Evolutionary conservation across 148 eudicot genomes (phyloP).

Genomic region (Cornus florida): DNA sequence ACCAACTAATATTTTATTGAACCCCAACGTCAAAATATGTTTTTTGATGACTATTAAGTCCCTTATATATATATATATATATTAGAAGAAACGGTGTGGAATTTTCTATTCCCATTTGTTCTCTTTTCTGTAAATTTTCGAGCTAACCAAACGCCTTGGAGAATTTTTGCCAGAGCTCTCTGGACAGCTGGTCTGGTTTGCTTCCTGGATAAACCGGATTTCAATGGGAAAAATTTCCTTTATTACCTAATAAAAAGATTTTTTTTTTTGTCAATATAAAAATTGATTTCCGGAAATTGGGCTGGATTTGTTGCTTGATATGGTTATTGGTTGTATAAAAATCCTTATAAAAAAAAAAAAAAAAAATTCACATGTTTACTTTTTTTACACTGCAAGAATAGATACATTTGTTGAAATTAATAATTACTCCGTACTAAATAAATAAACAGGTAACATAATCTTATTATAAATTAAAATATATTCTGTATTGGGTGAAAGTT

Average conservation of each 20-base stretch:
- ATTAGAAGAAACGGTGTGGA: neutral
- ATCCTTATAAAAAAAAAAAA: neutral
- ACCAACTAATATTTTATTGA: too few relatives aligned
- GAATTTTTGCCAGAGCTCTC: neutral
- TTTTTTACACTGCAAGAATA: constrained; percentile 12
- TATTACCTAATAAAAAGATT: neutral
- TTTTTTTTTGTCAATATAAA: too few relatives aligned
- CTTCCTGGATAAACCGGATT: neutral
- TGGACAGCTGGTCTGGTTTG: neutral
- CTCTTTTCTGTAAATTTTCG: neutral
- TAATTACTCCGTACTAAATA: too few relatives aligned
- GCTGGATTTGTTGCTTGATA: neutral
- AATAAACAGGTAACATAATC: neutral
- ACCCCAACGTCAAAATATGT: too few relatives aligned
- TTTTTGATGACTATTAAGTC: too few relatives aligned
- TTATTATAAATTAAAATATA: too few relatives aligned
- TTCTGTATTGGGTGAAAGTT: neutral
- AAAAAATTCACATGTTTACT: constrained; percentile 8
- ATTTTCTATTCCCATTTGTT: neutral
- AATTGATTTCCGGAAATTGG: neutral
- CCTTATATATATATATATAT: too few relatives aligned
- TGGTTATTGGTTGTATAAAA: neutral
- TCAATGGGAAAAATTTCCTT: too few relatives aligned
- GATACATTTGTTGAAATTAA: neutral
- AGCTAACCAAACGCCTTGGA: neutral